Percentiles rank a stretch among this genome's conserved stretches.
Evolutionary conservation across 768 basidiomycete genomes (phyloP).

Genomic region (Suillus plorans): DNA sequence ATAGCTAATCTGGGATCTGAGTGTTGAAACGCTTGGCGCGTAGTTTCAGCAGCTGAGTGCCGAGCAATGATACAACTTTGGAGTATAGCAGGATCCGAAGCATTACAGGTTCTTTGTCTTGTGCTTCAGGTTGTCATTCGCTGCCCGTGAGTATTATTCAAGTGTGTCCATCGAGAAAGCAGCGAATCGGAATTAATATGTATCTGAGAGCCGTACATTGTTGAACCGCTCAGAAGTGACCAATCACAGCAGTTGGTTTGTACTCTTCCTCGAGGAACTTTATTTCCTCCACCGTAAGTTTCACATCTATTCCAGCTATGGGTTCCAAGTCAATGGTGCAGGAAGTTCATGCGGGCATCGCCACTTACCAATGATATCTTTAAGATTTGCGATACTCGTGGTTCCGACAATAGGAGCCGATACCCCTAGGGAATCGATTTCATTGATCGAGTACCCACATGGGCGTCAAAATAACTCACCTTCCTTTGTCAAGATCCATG

Average conservation of each 20-base stretch:
- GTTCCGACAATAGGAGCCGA: slow-evolving; percentile 47
- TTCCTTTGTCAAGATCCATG: slow-evolving; percentile 37
- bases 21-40: too few relatives aligned
- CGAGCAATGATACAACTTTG: background rate
- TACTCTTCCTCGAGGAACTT: slow-evolving; percentile 47
- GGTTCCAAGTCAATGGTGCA: slow-evolving; percentile 5
- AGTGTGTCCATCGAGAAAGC: background rate
- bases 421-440: slow-evolving; percentile 22
- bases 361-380: slow-evolving; percentile 39
- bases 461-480: slow-evolving; percentile 15
- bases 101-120: background rate
- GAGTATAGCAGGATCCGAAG: background rate
- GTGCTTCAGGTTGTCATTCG: background rate
- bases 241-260: slow-evolving; percentile 37
- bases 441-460: background rate
- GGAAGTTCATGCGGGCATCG: background rate
- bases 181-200: background rate
- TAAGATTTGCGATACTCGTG: slow-evolving; percentile 39
- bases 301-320: slow-evolving; percentile 37
- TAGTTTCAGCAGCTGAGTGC: too few relatives aligned
- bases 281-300: slow-evolving; percentile 49
- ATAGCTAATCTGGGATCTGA: too few relatives aligned
- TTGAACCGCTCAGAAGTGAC: slow-evolving; percentile 27
- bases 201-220: background rate
- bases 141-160: background rate